Base-by-base conservation (phyloP, 2,329 filamentous ascomycete species). In the Penicillium sp. region DNA sequence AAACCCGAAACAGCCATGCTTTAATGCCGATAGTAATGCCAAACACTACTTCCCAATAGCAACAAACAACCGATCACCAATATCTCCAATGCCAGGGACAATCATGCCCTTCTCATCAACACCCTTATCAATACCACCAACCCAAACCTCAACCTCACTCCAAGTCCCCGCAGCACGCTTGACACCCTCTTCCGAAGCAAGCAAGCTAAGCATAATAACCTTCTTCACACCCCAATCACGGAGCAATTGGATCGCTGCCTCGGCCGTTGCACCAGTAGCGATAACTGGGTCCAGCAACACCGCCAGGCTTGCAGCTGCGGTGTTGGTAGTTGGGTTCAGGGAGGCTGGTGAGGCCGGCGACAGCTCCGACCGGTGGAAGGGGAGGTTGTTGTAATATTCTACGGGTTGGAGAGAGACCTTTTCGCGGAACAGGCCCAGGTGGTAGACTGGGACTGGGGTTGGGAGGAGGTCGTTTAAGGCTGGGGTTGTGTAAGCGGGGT, bases 341-440 rank as follows among this genome's bases (percentile, higher is more conserved):
- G 66, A 53, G 39, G 72, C 65, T 44, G 70, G 60, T 31, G 75
- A 64, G 49, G 72, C 61, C 49, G 61, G 53, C 0, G 66, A 62
- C 7, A 67, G 62, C 19, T 68, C 61, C 38, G 61, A 71, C 55
- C 67, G 80, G 39, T 81, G 77, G 90, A 88, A 67, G 36, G 92
- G 92, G 19, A 97, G 87, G 76, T 97, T 97, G 82, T 97, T 97
- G 84, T 97, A 97, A 83, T 97, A 97, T 78, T 97, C 93, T 58
- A 97, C 93, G 3, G 93, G 92, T 68, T 91, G 86, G 53, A 96
- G 87, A 35, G 90, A 92, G 53, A 86, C 86, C 56, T 89, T 91
- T 73, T 97, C 93, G 70, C 93, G 91, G 82, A 93, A 97, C 70
- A 97, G 88, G 65, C 94, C 93, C 8, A 97, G 88, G 74, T 97